Evolutionary conservation across 257 asterid species (phyloP).

Genomic region (Striga asiatica): DNA sequence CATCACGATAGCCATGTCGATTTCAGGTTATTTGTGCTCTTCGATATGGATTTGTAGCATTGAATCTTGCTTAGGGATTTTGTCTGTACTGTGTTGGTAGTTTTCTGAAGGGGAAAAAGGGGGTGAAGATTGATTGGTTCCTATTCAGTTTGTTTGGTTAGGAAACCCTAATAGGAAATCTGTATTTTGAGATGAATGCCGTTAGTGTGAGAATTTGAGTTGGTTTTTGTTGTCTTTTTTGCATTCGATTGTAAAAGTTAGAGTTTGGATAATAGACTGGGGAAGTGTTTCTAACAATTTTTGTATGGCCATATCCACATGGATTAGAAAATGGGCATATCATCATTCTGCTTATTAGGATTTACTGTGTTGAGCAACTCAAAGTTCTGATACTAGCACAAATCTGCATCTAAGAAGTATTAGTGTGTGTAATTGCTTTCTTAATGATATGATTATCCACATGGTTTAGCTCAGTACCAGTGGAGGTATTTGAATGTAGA

Average conservation of each 20-base stretch:
- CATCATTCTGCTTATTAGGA: too few species aligned
- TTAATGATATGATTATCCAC: neutral
- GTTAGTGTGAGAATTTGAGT: neutral
- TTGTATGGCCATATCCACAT: too few species aligned
- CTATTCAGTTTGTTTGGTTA: neutral
- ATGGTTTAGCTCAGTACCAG: neutral
- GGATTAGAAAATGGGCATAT: too few species aligned
- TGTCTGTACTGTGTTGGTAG: neutral
- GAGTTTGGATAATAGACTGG: too few species aligned
- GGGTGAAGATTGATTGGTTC: neutral
- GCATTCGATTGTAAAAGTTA: constrained; percentile 16
- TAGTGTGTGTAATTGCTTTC: too few species aligned
- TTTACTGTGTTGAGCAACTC: neutral
- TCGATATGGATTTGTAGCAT: neutral
- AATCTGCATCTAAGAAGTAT: neutral
- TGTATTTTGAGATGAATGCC: neutral
- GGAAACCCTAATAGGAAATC: constrained; percentile 6
- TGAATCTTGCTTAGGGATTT: constrained; percentile 11
- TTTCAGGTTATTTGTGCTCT: constrained; percentile 29
- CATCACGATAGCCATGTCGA: constrained; percentile 27
- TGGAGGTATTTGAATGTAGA: neutral
- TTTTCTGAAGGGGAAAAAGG: neutral
- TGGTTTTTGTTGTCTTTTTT: constrained; percentile 1
- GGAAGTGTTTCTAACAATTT: too few species aligned
- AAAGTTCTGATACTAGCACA: neutral